Percentiles rank a stretch among this genome's conserved stretches.
These are phyloP conservation scores for Cryptosporidium bovis DNA, from an alignment of 169 alveolate genomes.

Conservation along the genomic window DNA sequence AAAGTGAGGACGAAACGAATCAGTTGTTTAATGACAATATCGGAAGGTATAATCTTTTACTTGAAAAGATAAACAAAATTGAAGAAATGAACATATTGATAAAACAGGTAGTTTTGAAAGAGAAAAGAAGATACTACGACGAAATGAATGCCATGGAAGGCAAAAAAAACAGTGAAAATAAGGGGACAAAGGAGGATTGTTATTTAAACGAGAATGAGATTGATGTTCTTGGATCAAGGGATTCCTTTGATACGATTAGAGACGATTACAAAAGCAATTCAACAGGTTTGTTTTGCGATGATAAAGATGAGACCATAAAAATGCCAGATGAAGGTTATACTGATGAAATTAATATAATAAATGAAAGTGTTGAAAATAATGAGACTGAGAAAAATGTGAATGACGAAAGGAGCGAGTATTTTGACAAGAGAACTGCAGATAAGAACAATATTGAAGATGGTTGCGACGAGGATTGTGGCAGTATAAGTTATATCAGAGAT, in stretches of 20 bases:
- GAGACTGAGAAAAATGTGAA: not conserved
- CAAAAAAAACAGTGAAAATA: not conserved
- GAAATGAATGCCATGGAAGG: not conserved
- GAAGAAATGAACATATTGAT: constrained; percentile 44
- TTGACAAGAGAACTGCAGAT: too few species aligned
- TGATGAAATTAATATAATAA: too few species aligned
- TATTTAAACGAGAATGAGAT: constrained; percentile 6
- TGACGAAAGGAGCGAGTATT: too few species aligned
- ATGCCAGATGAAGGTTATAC: constrained; percentile 12
- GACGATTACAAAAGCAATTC: constrained; percentile 34
- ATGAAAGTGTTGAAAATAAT: not conserved
- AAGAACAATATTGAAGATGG: not conserved
- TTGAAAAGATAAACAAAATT: constrained; percentile 46
- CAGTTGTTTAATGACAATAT: constrained; percentile 29
- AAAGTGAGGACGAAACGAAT: not conserved
- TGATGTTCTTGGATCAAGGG: constrained; percentile 8
- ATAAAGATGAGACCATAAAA: not conserved
- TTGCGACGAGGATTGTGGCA: not conserved
- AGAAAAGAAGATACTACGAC: constrained; percentile 18
- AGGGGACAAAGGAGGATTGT: not conserved
- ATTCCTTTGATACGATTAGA: constrained; percentile 20
- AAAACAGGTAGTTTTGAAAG: constrained; percentile 43
- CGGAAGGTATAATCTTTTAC: constrained; percentile 33
- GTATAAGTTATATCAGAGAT: too few species aligned
- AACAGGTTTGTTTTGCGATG: not conserved